Evolutionary conservation across 1,139 yeast species (phyloP).

Genomic region (Kurtzmaniella natalensis): DNA sequence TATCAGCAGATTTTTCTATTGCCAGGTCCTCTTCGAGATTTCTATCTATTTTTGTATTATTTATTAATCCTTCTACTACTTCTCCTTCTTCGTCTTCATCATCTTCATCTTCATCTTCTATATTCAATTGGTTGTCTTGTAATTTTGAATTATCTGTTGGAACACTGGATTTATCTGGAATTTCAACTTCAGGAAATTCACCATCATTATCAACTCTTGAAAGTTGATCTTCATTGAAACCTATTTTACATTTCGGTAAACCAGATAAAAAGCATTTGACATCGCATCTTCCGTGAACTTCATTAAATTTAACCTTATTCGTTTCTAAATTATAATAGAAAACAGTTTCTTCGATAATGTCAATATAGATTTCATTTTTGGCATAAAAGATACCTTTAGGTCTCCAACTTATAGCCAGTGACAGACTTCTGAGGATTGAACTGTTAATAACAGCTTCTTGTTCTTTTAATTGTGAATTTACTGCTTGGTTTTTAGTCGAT

Average conservation of each 20-base stretch:
- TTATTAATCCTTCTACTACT: no score
- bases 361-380: slow-evolving; percentile 44
- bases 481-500: slow-evolving; percentile 41
- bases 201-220: slow-evolving; percentile 25
- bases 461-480: slow-evolving; percentile 27
- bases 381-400: slow-evolving; percentile 47
- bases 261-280: slow-evolving; percentile 44
- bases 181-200: slow-evolving; percentile 3
- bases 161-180: background rate
- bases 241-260: slow-evolving; percentile 42
- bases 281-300: slow-evolving; percentile 32
- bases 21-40: slow-evolving; percentile 7
- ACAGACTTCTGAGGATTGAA: slow-evolving; percentile 46
- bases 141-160: background rate
- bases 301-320: slow-evolving; percentile 27
- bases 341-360: slow-evolving; percentile 38
- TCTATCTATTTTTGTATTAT: slow-evolving; percentile 3
- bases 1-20: slow-evolving; percentile 4
- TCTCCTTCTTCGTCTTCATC: slow-evolving; percentile 6
- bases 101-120: slow-evolving; percentile 3
- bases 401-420: slow-evolving; percentile 44
- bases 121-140: background rate
- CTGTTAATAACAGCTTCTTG: slow-evolving; percentile 46
- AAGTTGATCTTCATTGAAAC: slow-evolving; percentile 37
- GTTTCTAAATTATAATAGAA: slow-evolving; percentile 34